These are phyloP conservation scores for Hypoxylon rickii DNA, from an alignment of 495 filamentous ascomycete species.

Conservation along the genomic window DNA sequence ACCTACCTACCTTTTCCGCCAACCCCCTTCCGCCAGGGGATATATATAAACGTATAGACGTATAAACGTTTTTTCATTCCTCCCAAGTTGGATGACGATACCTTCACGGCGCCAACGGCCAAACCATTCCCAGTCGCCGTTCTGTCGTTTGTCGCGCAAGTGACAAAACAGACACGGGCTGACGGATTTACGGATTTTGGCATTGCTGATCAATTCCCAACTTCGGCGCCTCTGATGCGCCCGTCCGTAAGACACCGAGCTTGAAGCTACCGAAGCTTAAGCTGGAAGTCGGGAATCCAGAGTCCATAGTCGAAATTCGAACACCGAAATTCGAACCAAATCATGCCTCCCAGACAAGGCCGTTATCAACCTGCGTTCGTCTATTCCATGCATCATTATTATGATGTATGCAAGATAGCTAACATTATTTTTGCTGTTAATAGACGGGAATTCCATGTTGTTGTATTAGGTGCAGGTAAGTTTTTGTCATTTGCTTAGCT, in stretches of 20 bases:
- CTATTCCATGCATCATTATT: not conserved
- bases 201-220: slow-evolving; percentile 12
- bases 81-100: slow-evolving; percentile 30
- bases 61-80: not conserved
- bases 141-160: slow-evolving; percentile 34
- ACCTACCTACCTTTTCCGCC: too few species aligned
- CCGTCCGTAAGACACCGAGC: slow-evolving; percentile 23
- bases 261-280: slow-evolving; percentile 30
- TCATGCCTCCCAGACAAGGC: slow-evolving; percentile 34
- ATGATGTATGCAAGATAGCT: slow-evolving; percentile 10
- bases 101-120: slow-evolving; percentile 11
- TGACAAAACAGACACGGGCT: slow-evolving; percentile 27
- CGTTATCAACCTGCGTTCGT: slow-evolving; percentile 36
- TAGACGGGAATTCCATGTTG: slow-evolving; percentile 88
- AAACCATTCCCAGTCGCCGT: slow-evolving; percentile 18
- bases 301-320: not conserved
- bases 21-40: not conserved
- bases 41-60: not conserved
- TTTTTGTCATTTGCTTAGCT: slow-evolving; percentile 9
- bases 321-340: slow-evolving; percentile 9
- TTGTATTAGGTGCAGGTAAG: slow-evolving; percentile 86
- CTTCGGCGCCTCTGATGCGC: slow-evolving; percentile 27
- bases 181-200: slow-evolving; percentile 15
- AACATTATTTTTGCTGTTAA: slow-evolving; percentile 19
- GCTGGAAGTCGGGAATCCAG: slow-evolving; percentile 17